Evolutionary conservation across 2,329 filamentous ascomycete species (phyloP), one percentile per base, ranked within the genome.

Genomic region (Rhinocladiella mackenziei): DNA sequence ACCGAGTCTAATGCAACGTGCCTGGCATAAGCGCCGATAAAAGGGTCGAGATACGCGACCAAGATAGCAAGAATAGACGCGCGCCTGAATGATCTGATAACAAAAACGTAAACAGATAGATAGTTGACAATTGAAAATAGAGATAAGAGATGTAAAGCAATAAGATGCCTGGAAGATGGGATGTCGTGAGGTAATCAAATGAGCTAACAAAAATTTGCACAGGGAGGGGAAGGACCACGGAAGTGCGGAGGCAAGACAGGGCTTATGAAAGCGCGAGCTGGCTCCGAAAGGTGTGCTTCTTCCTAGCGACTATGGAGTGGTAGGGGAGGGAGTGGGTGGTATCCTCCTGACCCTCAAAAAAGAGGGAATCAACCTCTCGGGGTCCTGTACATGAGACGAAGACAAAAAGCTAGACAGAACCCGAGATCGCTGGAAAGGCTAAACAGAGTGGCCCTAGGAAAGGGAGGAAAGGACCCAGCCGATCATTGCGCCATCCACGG

Each of bases 81-180:
- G 44, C 37, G 39, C 37, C 32, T 36, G 23, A 26, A 39, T 39
- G 42, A 47, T 34, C 31, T 47, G 53, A 53, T 54, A 51, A 34
- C 39, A 26, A 41, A 51, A 50, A 51, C 51, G 51, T 51, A 51
- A 48, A 50, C 26, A 49, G 43, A 52, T 41, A 51, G 50, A 56
- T 46, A 40, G 41, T 43, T 57, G 52, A 56, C 56, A 56, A 47
- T 48, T 48, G 48, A 42, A 55, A 58, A 56, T 25, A 51, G 53
- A 57, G 54, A 57, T 56, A 58, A 58, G 51, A 41, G 48, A 47
- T 42, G 47, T 42, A 53, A 52, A 48, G 52, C 51, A 58, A 56
- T 56, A 48, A 41, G 42, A 45, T 47, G 26, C 30, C 33, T 38
- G 18, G 39, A 43, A 37, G 32, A 25, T 28, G 29, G 34, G 34